Evolutionary conservation across 805 yeast genomes (phyloP).

Genomic region (Wickerhamiella allomyrinae): DNA sequence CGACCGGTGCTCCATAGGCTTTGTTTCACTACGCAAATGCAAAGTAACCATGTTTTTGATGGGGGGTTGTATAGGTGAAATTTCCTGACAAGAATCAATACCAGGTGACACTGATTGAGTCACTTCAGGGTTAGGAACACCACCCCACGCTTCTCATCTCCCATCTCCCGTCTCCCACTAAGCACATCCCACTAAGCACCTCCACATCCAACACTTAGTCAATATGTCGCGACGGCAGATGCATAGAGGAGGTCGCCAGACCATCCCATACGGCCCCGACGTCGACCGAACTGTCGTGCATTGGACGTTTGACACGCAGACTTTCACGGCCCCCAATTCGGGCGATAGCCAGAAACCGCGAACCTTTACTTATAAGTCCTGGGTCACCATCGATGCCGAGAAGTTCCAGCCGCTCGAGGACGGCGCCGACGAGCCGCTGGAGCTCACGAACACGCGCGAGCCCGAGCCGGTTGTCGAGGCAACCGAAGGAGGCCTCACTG

Average conservation of each 20-base stretch:
- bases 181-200: not conserved
- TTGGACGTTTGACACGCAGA: slow-evolving; percentile 10
- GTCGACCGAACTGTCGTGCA: slow-evolving; percentile 14
- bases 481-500: slow-evolving; percentile 25
- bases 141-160: no score
- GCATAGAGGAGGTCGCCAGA: slow-evolving; percentile 14
- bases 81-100: no score
- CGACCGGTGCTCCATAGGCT: slow-evolving; percentile 94
- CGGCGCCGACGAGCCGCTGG: slow-evolving; percentile 32
- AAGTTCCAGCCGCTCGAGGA: slow-evolving; percentile 21
- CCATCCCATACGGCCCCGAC: slow-evolving; percentile 17
- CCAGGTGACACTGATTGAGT: no score
- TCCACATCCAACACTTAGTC: not conserved
- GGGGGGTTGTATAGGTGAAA: no score
- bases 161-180: no score
- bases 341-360: not conserved
- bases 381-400: slow-evolving; percentile 13
- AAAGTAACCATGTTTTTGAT: slow-evolving; percentile 25
- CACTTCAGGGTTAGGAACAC: no score
- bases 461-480: slow-evolving; percentile 7
- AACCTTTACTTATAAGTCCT: slow-evolving; percentile 8
- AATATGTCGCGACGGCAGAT: slow-evolving; percentile 17
- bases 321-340: not conserved
- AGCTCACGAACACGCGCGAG: slow-evolving; percentile 22
- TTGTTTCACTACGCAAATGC: slow-evolving; percentile 92